phyloP scores from a whole-genome alignment of 2,329 filamentous ascomycete genomes.

The Teratosphaeria destructans region DNA sequence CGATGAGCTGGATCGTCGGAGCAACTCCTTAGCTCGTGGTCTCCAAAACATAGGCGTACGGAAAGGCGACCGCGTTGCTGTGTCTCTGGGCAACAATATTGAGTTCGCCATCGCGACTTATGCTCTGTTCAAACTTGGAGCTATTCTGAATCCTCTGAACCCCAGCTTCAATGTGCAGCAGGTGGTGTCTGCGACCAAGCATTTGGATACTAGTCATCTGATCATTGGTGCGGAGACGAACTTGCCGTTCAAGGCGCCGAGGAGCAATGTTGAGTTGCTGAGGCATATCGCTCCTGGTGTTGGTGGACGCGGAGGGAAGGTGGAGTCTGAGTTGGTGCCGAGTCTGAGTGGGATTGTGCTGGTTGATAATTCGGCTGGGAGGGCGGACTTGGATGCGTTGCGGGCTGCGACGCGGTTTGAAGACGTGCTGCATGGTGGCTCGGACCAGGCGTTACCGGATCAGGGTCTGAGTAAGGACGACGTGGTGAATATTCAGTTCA shows the following conservation, averaged over 20 bases:
- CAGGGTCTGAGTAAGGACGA: conserved; percentile 51
- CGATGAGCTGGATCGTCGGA: conserved; percentile 60
- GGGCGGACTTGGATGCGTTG: conserved; percentile 37
- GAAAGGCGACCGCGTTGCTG: conserved; percentile 75
- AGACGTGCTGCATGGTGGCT: conserved; percentile 29
- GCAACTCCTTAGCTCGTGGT: conserved; percentile 64
- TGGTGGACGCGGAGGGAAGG: conserved; percentile 15
- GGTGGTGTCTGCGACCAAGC: conserved; percentile 65
- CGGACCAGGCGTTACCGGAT: conserved; percentile 33
- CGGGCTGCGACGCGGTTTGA: conserved; percentile 36
- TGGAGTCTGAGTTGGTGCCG: conserved; percentile 52
- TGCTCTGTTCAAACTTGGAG: conserved; percentile 88
- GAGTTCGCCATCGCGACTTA: conserved; percentile 82
- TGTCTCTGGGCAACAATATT: conserved; percentile 74
- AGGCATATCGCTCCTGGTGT: conserved; percentile 29
- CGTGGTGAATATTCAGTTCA: conserved; percentile 92
- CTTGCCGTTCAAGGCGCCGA: conserved; percentile 54
- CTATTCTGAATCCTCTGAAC: conserved; percentile 82
- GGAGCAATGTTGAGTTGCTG: conserved; percentile 49
- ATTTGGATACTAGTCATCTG: conserved; percentile 62
- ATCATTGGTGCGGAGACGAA: conserved; percentile 85
- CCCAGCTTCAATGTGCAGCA: conserved; percentile 76
- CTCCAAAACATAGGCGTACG: conserved; percentile 58
- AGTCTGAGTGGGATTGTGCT: conserved; percentile 61
- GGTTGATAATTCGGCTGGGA: conserved; percentile 62